Base-by-base conservation (phyloP, 805 yeast species). In the Starmera pachycereana region DNA sequence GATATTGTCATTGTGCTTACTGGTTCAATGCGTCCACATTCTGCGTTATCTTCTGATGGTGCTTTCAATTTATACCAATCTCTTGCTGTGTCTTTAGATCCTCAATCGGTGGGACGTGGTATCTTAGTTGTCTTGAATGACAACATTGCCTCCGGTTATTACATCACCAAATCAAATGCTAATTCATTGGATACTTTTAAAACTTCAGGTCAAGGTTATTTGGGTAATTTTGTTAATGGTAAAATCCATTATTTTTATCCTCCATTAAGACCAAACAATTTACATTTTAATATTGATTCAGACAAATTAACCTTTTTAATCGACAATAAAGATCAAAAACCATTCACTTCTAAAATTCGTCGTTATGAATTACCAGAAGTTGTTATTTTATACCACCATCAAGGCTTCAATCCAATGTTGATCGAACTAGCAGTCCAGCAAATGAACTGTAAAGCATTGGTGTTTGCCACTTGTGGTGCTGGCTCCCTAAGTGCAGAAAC, bases 11-110 rank as follows among this genome's bases (percentile, higher is more conserved):
- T 80, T 39, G 85, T 78, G 6, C 61, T 80, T 54, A 78, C 82
- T 37, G 88, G 88, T 2, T 74, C 82, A 6, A 80, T 80, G 88
- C 68, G 86, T 52, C 88, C 88, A 1, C 72, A 81, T 8, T 76
- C 83, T 4, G 74, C 81, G 32, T 71, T 80, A 33, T 75, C 82
- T 2, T 76, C 83, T 2, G 88, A 80, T 53, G 86, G 86, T 4
- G 79, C 83, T 6, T 78, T 79, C 76, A 80, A 80, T 56, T 58
- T 80, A 44, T 79, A 78, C 51, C 84, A 80, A 50, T 83, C 85
- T 1, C 76, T 78, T 37, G 72, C 73, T 12, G 76, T 79, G 28
- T 82, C 87, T 4, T 65, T 81, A 0, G 60, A 66, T 46, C 55
- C 58, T 25, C 65, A 69, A 40, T 68, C 80, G 12, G 53, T 65